Evolutionary conservation across 345 rosid species (phyloP).

Genomic region (Lumnitzera littorea): DNA sequence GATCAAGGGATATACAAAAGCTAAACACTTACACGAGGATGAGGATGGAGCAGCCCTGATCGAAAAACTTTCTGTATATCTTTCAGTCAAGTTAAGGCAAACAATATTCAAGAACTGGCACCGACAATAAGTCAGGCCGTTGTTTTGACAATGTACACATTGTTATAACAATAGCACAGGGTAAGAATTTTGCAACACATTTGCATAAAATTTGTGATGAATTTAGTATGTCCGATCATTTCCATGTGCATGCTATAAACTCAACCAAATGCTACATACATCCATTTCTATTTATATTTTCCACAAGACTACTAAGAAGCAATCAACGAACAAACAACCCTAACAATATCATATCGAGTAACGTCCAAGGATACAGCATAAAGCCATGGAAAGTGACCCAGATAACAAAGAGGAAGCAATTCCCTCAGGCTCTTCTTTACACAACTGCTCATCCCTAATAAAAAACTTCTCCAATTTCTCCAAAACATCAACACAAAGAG

Average conservation of each 20-base stretch:
- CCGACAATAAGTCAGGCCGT: not conserved
- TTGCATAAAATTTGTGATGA: no score
- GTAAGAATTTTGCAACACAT: no score
- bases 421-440: slow-evolving; percentile 32
- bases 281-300: not conserved
- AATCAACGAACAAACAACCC: not conserved
- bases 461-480: slow-evolving; percentile 63
- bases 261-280: no score
- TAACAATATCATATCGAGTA: slow-evolving; percentile 1
- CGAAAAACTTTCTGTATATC: slow-evolving; percentile 86
- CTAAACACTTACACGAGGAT: slow-evolving; percentile 69
- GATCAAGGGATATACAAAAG: not conserved
- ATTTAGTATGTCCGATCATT: no score
- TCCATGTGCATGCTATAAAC: no score
- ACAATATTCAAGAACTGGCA: slow-evolving; percentile 14
- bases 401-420: slow-evolving; percentile 63
- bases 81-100: slow-evolving; percentile 31
- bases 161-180: no score
- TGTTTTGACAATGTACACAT: not conserved
- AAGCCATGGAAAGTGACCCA: slow-evolving; percentile 92
- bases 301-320: not conserved
- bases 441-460: slow-evolving; percentile 53
- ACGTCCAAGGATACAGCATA: slow-evolving; percentile 77
- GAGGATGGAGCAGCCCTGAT: slow-evolving; percentile 71
- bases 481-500: slow-evolving; percentile 41